Evolutionary conservation across 805 yeast genomes (phyloP), one percentile per base, ranked within the genome.

Genomic region (Hanseniaspora clermontiae): DNA sequence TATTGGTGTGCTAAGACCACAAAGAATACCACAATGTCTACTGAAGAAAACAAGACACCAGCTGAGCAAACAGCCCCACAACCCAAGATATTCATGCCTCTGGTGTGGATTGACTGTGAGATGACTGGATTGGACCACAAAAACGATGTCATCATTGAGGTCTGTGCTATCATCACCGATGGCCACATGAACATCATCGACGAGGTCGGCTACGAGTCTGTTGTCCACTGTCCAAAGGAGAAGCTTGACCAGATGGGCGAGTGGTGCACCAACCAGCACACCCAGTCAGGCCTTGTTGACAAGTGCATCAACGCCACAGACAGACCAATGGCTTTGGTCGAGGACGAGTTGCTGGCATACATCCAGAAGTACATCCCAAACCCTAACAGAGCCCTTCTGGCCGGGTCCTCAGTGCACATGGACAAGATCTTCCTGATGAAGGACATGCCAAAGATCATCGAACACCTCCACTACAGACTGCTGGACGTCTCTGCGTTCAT

Each of bases 101-200:
- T 91, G 19, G 95, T 93, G 4, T 93, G 98, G 98, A 77, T 93
- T 17, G 98, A 93, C 70, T 93, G 97, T 70, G 98, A 93, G 68
- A 93, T 93, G 98, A 93, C 99, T 0, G 99, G 99, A 0, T 72
- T 93, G 42, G 84, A 91, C 62, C 81, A 82, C n/a, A 68, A 71
- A 49, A 74, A 76, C n/a, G 97, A 93, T 66, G 80, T 78, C 58
- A 90, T 93, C 62, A 86, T 93, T 59, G 98, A 93, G 69, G 82
- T 93, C 31, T 87, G 96, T 66, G 89, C 96, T 66, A 72, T 91
- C 42, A 74, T 93, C 48, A 93, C 99, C 1, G 95, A 91, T 64
- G 88, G 86, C 10, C 72, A 87, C 58, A 74, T 93, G 59, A 79
- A 85, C 55, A 63, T 87, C 3, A 71, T 88, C 1, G 95, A 87